A percentile compares a stretch with the other conserved stretches of the same genome.
Conservation (phyloP, 345 rosid species). For the Citrus glauca region DNA sequence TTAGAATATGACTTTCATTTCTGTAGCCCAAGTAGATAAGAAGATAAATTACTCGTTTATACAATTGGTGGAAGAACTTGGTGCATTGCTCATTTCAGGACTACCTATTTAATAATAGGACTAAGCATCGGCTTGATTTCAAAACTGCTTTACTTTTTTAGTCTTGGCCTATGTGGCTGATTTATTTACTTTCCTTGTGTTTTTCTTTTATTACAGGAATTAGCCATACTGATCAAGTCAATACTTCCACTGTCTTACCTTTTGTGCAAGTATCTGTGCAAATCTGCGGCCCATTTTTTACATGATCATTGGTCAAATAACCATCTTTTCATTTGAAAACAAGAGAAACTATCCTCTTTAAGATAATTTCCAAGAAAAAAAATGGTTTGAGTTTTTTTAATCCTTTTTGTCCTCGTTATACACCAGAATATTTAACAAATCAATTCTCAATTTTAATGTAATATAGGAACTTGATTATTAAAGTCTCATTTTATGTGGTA, state of each 20-base stretch:
- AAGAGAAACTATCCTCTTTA: not conserved
- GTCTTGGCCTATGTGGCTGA: not conserved
- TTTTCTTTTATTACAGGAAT: slow-evolving; percentile 30
- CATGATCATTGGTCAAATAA: not conserved
- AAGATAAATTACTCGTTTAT: slow-evolving; percentile 19
- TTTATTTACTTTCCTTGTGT: slow-evolving; percentile 8
- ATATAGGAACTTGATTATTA: not conserved
- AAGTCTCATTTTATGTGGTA: not conserved
- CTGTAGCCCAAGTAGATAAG: not conserved
- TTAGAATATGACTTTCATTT: slow-evolving; percentile 4
- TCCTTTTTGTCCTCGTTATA: too few species aligned
- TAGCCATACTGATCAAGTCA: slow-evolving; percentile 82
- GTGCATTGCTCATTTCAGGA: slow-evolving; percentile 39
- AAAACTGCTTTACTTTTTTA: too few species aligned
- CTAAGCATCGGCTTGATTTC: too few species aligned
- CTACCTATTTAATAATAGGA: too few species aligned
- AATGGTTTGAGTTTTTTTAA: not conserved
- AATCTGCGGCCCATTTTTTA: slow-evolving; percentile 1
- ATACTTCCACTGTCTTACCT: slow-evolving; percentile 52
- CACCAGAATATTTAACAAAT: not conserved
- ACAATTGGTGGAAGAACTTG: slow-evolving; percentile 86
- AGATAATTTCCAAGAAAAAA: not conserved
- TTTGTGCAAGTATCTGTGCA: slow-evolving; percentile 67
- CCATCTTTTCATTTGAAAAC: not conserved
- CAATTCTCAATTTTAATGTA: not conserved